Percentiles rank a stretch among this genome's conserved stretches.
Conservation (phyloP, 768 basidiomycete genomes). For the Coprinopsis strossmayeri region DNA sequence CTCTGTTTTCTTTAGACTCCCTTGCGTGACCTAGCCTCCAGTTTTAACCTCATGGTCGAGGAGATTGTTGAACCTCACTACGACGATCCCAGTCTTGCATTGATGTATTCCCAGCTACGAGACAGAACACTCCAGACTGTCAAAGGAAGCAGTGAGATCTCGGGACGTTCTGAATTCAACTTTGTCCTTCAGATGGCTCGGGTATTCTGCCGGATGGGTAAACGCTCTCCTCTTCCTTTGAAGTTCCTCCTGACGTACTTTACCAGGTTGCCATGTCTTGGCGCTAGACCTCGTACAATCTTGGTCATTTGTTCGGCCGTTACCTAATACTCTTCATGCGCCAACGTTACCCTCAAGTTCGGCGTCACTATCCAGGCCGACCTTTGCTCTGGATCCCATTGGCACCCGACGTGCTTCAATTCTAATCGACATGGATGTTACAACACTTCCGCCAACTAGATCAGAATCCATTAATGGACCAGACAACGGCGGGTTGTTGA, state of each 20-base stretch:
- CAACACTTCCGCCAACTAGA: conserved; percentile 52
- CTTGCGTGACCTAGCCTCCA: conserved; percentile 61
- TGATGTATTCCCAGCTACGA: conserved; percentile 85
- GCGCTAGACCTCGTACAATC: conserved; percentile 84
- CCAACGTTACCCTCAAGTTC: conserved; percentile 7
- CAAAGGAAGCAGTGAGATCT: conserved; percentile 88
- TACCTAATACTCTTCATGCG: conserved; percentile 27
- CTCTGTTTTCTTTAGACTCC: conserved; percentile 72
- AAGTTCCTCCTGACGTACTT: too few relatives aligned
- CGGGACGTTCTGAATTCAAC: conserved; percentile 84
- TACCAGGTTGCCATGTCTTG: conserved; percentile 94
- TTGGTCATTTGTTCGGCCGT: conserved; percentile 88
- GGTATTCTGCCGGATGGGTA: conserved; percentile 93
- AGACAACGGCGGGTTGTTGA: conserved; percentile 12
- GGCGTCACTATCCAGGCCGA: conserved; percentile 25
- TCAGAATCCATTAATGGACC: conserved; percentile 37
- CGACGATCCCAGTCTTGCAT: conserved; percentile 89
- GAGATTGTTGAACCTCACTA: conserved; percentile 83
- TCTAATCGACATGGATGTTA: conserved; percentile 84
- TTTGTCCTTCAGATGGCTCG: conserved; percentile 94
- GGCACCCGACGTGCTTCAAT: conserved; percentile 66
- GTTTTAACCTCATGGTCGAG: conserved; percentile 43
- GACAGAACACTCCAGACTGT: conserved; percentile 90
- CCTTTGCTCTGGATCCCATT: conserved; percentile 45
- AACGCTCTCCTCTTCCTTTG: too few relatives aligned